A percentile compares a stretch with the other conserved stretches of the same genome.
These are phyloP conservation scores for Didymella keratinophila DNA, from an alignment of 2,329 filamentous ascomycete species.

Conservation along the genomic window DNA sequence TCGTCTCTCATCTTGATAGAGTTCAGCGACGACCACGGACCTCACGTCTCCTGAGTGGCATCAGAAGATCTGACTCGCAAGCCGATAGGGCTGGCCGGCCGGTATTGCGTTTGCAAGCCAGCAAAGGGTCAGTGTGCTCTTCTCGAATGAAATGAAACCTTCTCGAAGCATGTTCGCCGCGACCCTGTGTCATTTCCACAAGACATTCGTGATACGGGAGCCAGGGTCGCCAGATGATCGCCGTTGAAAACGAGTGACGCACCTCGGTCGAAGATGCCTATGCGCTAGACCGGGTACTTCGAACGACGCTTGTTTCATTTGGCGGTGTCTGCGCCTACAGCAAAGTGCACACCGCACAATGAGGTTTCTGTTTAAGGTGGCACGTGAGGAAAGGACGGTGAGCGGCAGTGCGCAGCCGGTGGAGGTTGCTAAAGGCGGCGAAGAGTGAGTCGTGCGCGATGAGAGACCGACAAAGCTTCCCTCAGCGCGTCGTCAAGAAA, in stretches of 20 bases:
- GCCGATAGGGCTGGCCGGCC: conserved; percentile 18
- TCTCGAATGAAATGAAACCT: conserved; percentile 39
- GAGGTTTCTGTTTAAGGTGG: conserved; percentile 17
- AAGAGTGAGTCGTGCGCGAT: conserved; percentile 5
- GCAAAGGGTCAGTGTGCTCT: not conserved
- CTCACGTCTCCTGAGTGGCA: not conserved
- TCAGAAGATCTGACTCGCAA: conserved; percentile 17
- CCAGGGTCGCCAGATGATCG: conserved; percentile 41
- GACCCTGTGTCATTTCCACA: conserved; percentile 33
- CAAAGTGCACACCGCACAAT: conserved; percentile 15
- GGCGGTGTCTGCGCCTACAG: conserved; percentile 27
- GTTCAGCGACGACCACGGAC: not conserved
- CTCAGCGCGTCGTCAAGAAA: conserved; percentile 5
- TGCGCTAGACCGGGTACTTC: conserved; percentile 23
- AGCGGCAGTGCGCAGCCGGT: conserved; percentile 13
- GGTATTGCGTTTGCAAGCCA: conserved; percentile 2
- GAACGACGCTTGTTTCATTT: conserved; percentile 46
- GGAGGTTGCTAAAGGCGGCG: not conserved
- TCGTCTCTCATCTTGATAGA: conserved; percentile 7
- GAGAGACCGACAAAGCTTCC: not conserved
- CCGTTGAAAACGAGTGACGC: conserved; percentile 44
- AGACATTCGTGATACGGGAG: conserved; percentile 24
- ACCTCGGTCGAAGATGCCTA: conserved; percentile 15
- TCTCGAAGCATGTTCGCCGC: conserved; percentile 43
- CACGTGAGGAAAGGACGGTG: conserved; percentile 26